Evolutionary conservation across 78 protist species (phyloP).

Genomic region (Thecamonas trahens): DNA sequence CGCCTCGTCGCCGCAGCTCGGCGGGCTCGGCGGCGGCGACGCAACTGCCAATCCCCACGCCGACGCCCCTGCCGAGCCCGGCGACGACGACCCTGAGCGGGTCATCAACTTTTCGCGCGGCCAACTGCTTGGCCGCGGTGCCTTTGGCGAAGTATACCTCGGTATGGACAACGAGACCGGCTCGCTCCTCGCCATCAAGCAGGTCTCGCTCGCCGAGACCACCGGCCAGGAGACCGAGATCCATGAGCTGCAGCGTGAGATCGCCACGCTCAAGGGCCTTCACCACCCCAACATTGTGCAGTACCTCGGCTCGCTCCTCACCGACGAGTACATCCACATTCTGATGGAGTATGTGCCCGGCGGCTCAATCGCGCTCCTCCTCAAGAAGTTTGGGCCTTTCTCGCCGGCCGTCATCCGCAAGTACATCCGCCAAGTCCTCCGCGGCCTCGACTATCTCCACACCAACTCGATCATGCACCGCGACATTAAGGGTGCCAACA

Average conservation of each 20-base stretch:
- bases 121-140: constrained; percentile 13
- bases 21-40: too few species aligned
- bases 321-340: neutral
- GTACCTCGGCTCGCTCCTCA: constrained; percentile 2
- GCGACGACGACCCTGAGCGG: neutral
- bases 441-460: constrained; percentile 25
- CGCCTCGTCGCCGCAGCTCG: too few species aligned
- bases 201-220: neutral
- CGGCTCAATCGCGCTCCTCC: constrained; percentile 15
- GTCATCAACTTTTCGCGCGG: constrained; percentile 1
- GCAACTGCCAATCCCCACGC: too few species aligned
- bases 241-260: constrained; percentile 4
- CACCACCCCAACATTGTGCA: constrained; percentile 19
- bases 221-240: neutral
- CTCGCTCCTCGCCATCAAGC: constrained; percentile 22
- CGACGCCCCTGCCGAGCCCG: too few species aligned
- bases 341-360: constrained; percentile 36
- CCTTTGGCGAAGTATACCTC: constrained; percentile 18
- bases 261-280: constrained; percentile 3
- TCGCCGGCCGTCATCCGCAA: neutral
- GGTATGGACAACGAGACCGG: constrained; percentile 19
- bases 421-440: constrained; percentile 13
- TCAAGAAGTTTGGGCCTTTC: constrained; percentile 8
- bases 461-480: constrained; percentile 25
- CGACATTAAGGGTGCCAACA: too few species aligned